Evolutionary conservation across 805 yeast genomes (phyloP).

Genomic region (Kregervanrija pseudodelftensis): DNA sequence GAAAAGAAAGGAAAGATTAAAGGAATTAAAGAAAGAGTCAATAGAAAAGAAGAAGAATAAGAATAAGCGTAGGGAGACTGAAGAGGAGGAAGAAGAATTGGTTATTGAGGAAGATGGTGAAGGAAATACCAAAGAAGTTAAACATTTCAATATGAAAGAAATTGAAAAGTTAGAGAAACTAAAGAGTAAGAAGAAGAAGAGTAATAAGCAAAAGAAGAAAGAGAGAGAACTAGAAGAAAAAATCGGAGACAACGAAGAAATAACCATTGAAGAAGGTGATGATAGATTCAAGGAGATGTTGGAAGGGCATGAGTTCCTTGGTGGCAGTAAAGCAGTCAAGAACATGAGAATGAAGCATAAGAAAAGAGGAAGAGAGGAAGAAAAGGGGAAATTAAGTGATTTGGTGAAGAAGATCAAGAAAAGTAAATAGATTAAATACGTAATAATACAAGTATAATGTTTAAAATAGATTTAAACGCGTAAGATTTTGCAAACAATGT

Average conservation of each 20-base stretch:
- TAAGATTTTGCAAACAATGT: no score
- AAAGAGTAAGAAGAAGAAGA: conserved; percentile 47
- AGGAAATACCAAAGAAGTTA: conserved; percentile 46
- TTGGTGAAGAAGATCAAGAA: conserved; percentile 47
- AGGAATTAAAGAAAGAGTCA: conserved; percentile 51
- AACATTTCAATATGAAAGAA: conserved; percentile 76
- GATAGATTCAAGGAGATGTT: conserved; percentile 79
- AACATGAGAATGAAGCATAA: conserved; percentile 70
- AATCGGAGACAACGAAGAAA: conserved; percentile 22
- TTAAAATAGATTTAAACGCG: neutral
- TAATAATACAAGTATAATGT: neutral
- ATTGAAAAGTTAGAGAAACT: conserved; percentile 56
- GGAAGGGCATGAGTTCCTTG: conserved; percentile 84
- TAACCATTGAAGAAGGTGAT: conserved; percentile 70
- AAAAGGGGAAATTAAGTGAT: conserved; percentile 15
- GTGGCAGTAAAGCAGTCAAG: conserved; percentile 88
- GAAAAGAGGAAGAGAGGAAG: conserved; percentile 35
- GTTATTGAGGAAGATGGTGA: conserved; percentile 65
- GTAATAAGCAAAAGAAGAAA: conserved; percentile 38
- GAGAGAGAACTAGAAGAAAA: conserved; percentile 44
- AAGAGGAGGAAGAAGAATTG: conserved; percentile 43
- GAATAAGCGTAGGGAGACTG: conserved; percentile 26
- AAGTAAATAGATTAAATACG: conserved; percentile 8
- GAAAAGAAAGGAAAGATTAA: conserved; percentile 70
- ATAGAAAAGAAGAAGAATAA: conserved; percentile 31